These are phyloP conservation scores for Petunia axillaris DNA, from an alignment of 257 asterid species.

Conservation along the genomic window DNA sequence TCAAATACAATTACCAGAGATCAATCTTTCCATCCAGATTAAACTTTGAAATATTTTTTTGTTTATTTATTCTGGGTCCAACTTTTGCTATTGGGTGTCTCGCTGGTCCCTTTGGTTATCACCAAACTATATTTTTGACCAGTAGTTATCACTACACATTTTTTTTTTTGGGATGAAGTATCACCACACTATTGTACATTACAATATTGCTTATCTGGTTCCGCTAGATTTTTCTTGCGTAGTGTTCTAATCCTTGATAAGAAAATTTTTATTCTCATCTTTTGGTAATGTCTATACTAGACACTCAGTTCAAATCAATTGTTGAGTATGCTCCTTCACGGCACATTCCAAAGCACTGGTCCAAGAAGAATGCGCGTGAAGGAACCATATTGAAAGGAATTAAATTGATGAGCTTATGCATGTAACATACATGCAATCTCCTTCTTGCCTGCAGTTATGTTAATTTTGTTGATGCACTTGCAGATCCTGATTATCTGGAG, in stretches of 20 bases:
- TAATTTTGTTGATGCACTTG: slow-evolving; percentile 47
- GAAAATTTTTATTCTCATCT: slow-evolving; percentile 13
- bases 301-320: slow-evolving; percentile 77
- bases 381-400: slow-evolving; percentile 87
- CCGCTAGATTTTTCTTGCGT: slow-evolving; percentile 5
- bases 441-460: slow-evolving; percentile 32
- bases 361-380: slow-evolving; percentile 92
- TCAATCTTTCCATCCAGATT: slow-evolving; percentile 19
- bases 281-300: slow-evolving; percentile 40
- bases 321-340: slow-evolving; percentile 99
- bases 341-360: slow-evolving; percentile 83
- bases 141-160: too few relatives aligned
- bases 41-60: background rate
- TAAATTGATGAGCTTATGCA: slow-evolving; percentile 32
- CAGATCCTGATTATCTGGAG: slow-evolving; percentile 99
- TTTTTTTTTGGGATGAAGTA: too few relatives aligned
- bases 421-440: slow-evolving; percentile 32
- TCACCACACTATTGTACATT: background rate
- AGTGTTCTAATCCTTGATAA: background rate
- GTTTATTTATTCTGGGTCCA: background rate
- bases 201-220: background rate
- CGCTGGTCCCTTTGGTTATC: slow-evolving; percentile 1
- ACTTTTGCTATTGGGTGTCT: background rate
- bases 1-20: slow-evolving; percentile 28
- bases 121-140: background rate